Evolutionary conservation across 169 alveolate species (phyloP), one percentile per base, ranked within the genome.

Genomic region (Plasmodium relictum): DNA sequence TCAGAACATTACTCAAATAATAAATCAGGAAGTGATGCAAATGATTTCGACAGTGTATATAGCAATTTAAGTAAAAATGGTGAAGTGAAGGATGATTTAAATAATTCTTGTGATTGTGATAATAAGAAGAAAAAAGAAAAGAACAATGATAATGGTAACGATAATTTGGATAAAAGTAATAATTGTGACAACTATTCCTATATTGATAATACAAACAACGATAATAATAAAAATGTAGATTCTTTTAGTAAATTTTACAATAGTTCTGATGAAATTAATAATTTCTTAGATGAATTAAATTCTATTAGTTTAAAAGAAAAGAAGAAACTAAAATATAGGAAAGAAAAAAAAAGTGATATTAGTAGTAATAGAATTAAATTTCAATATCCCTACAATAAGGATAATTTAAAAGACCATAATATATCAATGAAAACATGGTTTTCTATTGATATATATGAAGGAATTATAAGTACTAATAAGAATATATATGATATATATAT

Each of bases 391-490:
- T 78, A 70, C 41, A 66, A 42, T 18, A 7, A 10, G 0, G 62
- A 65, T 24, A 18, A 78, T 26, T 48, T 78, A 48, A 78, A 78
- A 20, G 24, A 42, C 9, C 76, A 63, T 26, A 66, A 63, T 70
- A 78, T 70, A 16, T 48, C 73, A 10, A 78, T 68, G 78, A 78
- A 70, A n/a, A 78, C 68, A 14, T 65, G 41, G 37, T 63, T 50
- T 54, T 48, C 44, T 39, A 56, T 50, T 12, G 80, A 45, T 63
- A 26, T 58, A 16, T 52, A 69, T 42, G 78, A 78, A 10, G 89
- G 89, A 16, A 37, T 78, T 26, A 52, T 78, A 48, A 78, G 78
- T 14, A 78, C 89, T n/a, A 78, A 78, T 59, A 78, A 78, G 44
- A 26, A 41, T n/a, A 31, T 31, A 41, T 78, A 78, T 69, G 59